These are phyloP conservation scores for Fusarium redolens DNA, from an alignment of 2,329 filamentous ascomycete genomes.

Conservation along the genomic window DNA sequence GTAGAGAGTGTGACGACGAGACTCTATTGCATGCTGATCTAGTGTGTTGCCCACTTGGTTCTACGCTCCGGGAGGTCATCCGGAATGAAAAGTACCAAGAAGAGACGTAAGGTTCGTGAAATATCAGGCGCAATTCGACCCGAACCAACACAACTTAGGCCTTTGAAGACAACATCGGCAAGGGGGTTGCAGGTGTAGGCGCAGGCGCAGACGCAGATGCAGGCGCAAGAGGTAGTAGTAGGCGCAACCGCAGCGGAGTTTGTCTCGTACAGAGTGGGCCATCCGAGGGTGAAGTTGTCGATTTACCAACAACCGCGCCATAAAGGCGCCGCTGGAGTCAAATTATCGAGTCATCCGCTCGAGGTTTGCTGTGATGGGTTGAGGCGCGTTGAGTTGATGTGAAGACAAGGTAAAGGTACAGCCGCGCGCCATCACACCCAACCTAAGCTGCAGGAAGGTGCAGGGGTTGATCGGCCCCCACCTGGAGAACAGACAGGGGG, in stretches of 20 bases:
- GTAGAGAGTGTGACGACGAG: conserved; percentile 24
- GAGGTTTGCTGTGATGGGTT: conserved; percentile 33
- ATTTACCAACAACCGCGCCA: conserved; percentile 18
- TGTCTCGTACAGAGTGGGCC: conserved; percentile 31
- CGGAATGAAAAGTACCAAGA: conserved; percentile 25
- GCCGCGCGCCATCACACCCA: conserved; percentile 41
- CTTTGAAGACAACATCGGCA: neutral
- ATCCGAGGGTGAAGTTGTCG: conserved; percentile 18
- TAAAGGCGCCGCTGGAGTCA: conserved; percentile 22
- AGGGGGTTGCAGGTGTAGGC: conserved; percentile 19
- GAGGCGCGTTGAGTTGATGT: conserved; percentile 40
- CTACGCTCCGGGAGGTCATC: conserved; percentile 33
- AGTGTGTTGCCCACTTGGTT: conserved; percentile 33
- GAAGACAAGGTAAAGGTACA: conserved; percentile 35
- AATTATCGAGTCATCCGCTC: conserved; percentile 21
- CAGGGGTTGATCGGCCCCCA: conserved; percentile 36
- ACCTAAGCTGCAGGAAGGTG: conserved; percentile 30
- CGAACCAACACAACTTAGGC: conserved; percentile 8
- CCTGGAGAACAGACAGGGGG: conserved; percentile 10
- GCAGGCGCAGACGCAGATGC: conserved; percentile 17
- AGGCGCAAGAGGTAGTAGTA: conserved; percentile 20
- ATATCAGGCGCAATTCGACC: conserved; percentile 13
- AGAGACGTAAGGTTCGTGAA: conserved; percentile 27
- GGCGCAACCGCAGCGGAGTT: conserved; percentile 28
- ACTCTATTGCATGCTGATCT: conserved; percentile 36